Evolutionary conservation across 768 basidiomycete species (phyloP), one percentile per base, ranked within the genome.

Genomic region (Boletus bicolor): DNA sequence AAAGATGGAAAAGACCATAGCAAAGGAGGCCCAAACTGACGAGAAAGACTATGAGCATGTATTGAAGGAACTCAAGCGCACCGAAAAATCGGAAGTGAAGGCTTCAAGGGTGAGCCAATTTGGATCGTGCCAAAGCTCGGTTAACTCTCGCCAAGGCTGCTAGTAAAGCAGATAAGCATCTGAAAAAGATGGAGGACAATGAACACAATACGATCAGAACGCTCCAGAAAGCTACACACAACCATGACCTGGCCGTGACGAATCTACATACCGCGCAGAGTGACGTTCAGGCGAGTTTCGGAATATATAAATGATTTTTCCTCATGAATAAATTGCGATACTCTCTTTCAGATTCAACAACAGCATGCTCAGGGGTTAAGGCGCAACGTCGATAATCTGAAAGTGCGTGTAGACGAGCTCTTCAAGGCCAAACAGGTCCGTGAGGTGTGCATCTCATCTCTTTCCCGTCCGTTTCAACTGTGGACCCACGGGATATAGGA

Each of bases 21-120:
- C 72, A 5, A 75, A 75, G 49, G 84, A 86, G 59, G 78, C 79
- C 17, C 81, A 79, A 60, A 71, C 74, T 26, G 83, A 84, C 64
- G 74, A 80, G 51, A 75, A 70, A 45, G 69, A 69, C 34, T 66
- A 87, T 60, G 76, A 82, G 65, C 75, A 78, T 44, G 76, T 80
- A 35, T 57, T 83, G 57, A 83, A 82, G 63, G 81, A 84, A 47
- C 71, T 87, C 34, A 69, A 72, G 19, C 71, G 72, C 34, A 74
- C 77, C 8, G 83, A 87, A 65, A 85, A 85, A 73, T 67, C 69
- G 14, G 75, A 81, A 53, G 64, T 72, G 35, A 82, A 82, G 63
- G 77, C 79, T 26, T 71, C 76, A 53, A 85, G 84, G 74, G 83
- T 81, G 30, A 56, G 68, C 46, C 19, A 5, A 7, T 32, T 34